These are phyloP conservation scores for Torulaspora globosa DNA, from an alignment of 1,139 yeast species.

Conservation along the genomic window DNA sequence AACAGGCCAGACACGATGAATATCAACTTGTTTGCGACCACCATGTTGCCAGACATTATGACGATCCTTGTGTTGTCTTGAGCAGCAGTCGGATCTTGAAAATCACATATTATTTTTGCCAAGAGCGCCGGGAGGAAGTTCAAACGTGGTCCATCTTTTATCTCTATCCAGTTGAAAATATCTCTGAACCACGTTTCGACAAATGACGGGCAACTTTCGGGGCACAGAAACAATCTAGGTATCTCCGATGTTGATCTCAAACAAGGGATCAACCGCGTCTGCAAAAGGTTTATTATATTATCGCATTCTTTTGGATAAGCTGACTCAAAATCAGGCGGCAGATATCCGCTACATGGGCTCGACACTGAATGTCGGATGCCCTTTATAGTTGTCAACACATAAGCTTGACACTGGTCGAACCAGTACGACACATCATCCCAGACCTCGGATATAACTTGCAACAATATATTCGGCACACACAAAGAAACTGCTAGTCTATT, in stretches of 20 bases:
- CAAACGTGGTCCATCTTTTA: conserved; percentile 49
- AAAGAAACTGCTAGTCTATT: conserved; percentile 31
- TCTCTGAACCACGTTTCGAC: conserved; percentile 53
- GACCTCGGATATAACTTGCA: conserved; percentile 30
- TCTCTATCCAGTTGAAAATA: conserved; percentile 57
- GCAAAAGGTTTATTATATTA: conserved; percentile 26
- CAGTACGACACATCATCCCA: conserved; percentile 30
- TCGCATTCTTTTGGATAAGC: conserved; percentile 23
- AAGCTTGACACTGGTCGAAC: conserved; percentile 29
- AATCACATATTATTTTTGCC: conserved; percentile 44
- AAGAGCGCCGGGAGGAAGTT: conserved; percentile 45
- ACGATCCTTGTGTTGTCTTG: conserved; percentile 47
- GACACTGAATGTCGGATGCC: conserved; percentile 4
- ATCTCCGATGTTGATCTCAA: conserved; percentile 32
- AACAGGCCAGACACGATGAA: conserved; percentile 50
- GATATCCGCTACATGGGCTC: conserved; percentile 6
- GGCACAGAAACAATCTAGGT: conserved; percentile 38
- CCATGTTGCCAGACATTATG: conserved; percentile 57
- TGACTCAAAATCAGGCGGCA: conserved; percentile 21
- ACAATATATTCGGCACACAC: conserved; percentile 31
- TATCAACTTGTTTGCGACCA: conserved; percentile 56
- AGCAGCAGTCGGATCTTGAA: conserved; percentile 35
- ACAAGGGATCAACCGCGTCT: conserved; percentile 33
- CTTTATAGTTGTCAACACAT: conserved; percentile 15
- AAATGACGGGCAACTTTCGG: conserved; percentile 29